Evolutionary conservation across 78 protist species (phyloP), one percentile per base, ranked within the genome.

Genomic region (Dictyostelium purpureum): DNA sequence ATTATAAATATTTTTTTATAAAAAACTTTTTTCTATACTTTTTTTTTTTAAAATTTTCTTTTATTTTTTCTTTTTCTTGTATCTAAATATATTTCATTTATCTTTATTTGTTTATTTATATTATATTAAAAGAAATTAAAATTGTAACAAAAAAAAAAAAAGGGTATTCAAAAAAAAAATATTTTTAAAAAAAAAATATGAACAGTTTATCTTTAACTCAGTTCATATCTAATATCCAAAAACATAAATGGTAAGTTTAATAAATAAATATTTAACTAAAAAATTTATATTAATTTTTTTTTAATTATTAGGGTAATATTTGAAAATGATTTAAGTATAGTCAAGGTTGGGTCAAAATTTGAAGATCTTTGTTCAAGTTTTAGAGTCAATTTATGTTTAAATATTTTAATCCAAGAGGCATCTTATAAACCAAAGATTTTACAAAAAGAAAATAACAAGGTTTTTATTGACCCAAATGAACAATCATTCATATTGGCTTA

Each of bases 231-330:
- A 26, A 14, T 26, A 57, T 57, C 6, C n/a, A 75, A 75, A 47
- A 45, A 16, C 21, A 75, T 33, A 49, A 75, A 52, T 75, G 81
- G 81, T 75, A 74, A 18, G 42, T 47, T 26, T 71, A 42, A 9
- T 21, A 70, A 18, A 18, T 10, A 21, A 40, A 47, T 70, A 14
- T 16, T 4, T 69, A 38, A 12, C 28, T 24, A 5, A 26, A 0
- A 24, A 26, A 0, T 24, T 24, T 26, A 6, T 24, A 26, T 24
- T 24, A 4, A 56, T 2, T 7, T 19, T 26, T 54, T 21, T 16
- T 54, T 54, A 6, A 19, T 21, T 1, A 3, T 54, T 26, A 57
- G 90, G 90, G 42, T 74, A 38, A 83, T 83, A 9, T 54, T 83
- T 69, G 80, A 83, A 38, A 57, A 71, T 37, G 74, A 71, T 45